These are phyloP conservation scores for Cladosporium colombiae DNA, from an alignment of 2,329 filamentous ascomycete species.

Conservation along the genomic window DNA sequence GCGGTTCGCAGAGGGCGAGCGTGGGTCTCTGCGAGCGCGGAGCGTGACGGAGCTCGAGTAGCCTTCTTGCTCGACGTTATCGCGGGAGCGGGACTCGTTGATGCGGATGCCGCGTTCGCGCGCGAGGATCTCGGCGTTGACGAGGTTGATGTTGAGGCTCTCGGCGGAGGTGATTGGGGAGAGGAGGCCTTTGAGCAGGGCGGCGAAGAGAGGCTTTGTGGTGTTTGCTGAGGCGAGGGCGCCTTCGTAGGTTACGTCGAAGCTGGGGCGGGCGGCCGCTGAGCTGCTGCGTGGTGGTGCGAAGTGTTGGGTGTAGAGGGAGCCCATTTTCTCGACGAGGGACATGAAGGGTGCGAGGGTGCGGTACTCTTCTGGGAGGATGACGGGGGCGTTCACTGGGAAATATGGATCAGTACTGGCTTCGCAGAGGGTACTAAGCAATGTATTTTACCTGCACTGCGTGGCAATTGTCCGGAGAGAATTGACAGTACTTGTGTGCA, in stretches of 20 bases:
- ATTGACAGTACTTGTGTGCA: constrained; percentile 78
- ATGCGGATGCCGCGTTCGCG: constrained; percentile 76
- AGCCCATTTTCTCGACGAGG: constrained; percentile 77
- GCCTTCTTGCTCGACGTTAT: constrained; percentile 59
- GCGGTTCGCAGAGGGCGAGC: constrained; percentile 35
- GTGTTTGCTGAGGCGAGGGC: constrained; percentile 70
- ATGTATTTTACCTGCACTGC: constrained; percentile 35
- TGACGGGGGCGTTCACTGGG: constrained; percentile 79
- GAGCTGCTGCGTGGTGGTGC: constrained; percentile 40
- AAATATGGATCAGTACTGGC: constrained; percentile 38
- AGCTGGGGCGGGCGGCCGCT: constrained; percentile 57
- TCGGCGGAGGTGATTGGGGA: constrained; percentile 67
- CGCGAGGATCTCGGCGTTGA: constrained; percentile 75
- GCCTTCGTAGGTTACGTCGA: constrained; percentile 77
- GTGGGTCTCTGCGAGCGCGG: constrained; percentile 48
- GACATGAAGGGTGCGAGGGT: constrained; percentile 75
- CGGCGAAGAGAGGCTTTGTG: constrained; percentile 76
- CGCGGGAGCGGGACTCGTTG: constrained; percentile 69
- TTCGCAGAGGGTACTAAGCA: background rate
- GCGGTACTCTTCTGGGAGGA: constrained; percentile 76
- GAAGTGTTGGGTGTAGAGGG: constrained; percentile 77
- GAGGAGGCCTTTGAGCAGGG: constrained; percentile 74
- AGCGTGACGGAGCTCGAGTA: constrained; percentile 74
- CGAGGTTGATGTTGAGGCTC: constrained; percentile 74
- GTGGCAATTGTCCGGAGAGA: constrained; percentile 70